A percentile compares a stretch with the other conserved stretches of the same genome.
These are phyloP conservation scores for Eucalyptus erythrocorys DNA, from an alignment of 345 rosid species.

Conservation along the genomic window DNA sequence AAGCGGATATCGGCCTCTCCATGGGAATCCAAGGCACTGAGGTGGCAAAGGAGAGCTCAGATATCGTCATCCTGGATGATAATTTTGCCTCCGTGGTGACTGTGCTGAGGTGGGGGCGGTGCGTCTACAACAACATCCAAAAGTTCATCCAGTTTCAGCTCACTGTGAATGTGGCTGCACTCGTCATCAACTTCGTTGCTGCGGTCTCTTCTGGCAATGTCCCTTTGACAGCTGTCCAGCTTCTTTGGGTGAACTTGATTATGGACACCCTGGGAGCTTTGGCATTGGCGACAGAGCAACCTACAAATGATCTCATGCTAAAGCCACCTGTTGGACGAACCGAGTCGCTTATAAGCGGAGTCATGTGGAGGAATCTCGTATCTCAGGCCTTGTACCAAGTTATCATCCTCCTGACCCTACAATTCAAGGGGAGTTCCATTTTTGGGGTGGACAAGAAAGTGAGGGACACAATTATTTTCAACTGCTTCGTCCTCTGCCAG, in stretches of 20 bases:
- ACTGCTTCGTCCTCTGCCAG: constrained; percentile 59
- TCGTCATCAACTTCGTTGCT: constrained; percentile 61
- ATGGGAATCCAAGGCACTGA: constrained; percentile 84
- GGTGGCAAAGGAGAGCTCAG: constrained; percentile 79
- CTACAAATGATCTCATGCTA: constrained; percentile 53
- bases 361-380: constrained; percentile 72
- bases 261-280: constrained; percentile 80
- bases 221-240: constrained; percentile 68
- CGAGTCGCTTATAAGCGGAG: constrained; percentile 43
- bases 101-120: constrained; percentile 74
- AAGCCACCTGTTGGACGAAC: constrained; percentile 54
- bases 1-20: constrained; percentile 66
- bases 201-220: constrained; percentile 73
- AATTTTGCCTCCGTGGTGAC: constrained; percentile 64
- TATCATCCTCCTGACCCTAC: constrained; percentile 43
- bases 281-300: constrained; percentile 62
- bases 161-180: constrained; percentile 64
- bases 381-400: constrained; percentile 66
- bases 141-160: constrained; percentile 84
- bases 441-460: constrained; percentile 36
- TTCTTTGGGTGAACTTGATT: constrained; percentile 71
- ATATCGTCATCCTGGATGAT: constrained; percentile 72
- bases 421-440: constrained; percentile 50
- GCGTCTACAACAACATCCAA: constrained; percentile 69
- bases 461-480: constrained; percentile 60